phyloP scores from a whole-genome alignment of 495 filamentous ascomycete genomes.

The Tetracladium setigerum region DNA sequence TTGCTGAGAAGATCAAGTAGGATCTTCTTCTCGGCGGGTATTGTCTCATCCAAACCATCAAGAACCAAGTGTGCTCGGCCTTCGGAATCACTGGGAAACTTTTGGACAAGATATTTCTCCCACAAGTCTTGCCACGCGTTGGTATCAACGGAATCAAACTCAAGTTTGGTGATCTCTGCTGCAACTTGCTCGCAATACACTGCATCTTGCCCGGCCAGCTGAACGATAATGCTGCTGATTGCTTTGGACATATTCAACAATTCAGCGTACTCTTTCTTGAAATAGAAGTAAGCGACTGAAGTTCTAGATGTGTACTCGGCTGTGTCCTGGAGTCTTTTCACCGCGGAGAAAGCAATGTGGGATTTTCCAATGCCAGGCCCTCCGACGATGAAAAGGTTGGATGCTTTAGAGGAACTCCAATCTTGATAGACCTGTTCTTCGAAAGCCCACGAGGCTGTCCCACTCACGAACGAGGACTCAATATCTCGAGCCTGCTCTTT shows the following conservation, averaged over 20 bases:
- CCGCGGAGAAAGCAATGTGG: constrained; percentile 7
- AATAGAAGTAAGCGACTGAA: constrained; percentile 12
- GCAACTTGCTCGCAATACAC: constrained; percentile 14
- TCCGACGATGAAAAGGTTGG: constrained; percentile 1
- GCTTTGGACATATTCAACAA: constrained; percentile 3
- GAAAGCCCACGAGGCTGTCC: constrained; percentile 15
- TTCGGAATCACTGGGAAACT: not conserved
- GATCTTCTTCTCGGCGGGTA: not conserved
- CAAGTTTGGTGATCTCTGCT: constrained; percentile 3
- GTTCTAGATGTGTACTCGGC: not conserved
- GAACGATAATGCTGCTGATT: constrained; percentile 5
- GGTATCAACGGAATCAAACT: not conserved
- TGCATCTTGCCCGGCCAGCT: constrained; percentile 15
- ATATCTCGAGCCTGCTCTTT: not conserved
- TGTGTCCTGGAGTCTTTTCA: constrained; percentile 4
- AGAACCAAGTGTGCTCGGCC: constrained; percentile 8
- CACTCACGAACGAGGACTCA: constrained; percentile 6
- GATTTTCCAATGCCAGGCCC: constrained; percentile 14
- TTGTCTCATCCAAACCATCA: constrained; percentile 15
- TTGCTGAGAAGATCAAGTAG: constrained; percentile 6
- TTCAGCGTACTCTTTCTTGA: constrained; percentile 7
- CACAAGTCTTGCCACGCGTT: constrained; percentile 2
- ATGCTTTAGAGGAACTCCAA: constrained; percentile 6
- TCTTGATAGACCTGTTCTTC: constrained; percentile 7
- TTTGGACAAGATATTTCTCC: constrained; percentile 3